Conservation (phyloP, 768 basidiomycete species). For the Mycena vitilis region DNA sequence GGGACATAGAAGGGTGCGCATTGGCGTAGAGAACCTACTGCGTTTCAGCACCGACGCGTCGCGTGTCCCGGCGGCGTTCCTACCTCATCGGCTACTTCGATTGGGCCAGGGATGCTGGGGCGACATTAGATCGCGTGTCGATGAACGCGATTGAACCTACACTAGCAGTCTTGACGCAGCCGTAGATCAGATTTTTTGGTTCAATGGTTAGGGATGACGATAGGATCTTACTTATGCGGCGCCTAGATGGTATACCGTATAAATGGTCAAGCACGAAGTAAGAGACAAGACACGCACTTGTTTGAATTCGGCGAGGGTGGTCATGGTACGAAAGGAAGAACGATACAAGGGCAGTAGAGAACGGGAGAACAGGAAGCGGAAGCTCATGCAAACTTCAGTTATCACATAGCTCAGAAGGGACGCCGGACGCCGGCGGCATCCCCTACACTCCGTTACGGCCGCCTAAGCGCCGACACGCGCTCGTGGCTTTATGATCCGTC, state of each 20-base stretch:
- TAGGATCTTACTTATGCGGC: slow-evolving; percentile 60
- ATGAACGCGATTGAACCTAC: slow-evolving; percentile 47
- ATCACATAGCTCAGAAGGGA: too few relatives aligned
- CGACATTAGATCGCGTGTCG: slow-evolving; percentile 28
- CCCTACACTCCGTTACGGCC: background rate
- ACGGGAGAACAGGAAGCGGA: background rate
- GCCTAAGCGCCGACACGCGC: background rate
- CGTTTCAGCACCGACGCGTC: slow-evolving; percentile 24
- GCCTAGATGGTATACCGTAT: slow-evolving; percentile 49
- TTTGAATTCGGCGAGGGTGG: slow-evolving; percentile 43
- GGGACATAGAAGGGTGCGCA: slow-evolving; percentile 91
- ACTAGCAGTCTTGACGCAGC: slow-evolving; percentile 58
- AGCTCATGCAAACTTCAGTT: too few relatives aligned
- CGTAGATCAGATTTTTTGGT: slow-evolving; percentile 33
- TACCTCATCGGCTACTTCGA: slow-evolving; percentile 67
- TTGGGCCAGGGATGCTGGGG: slow-evolving; percentile 70
- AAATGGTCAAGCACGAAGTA: slow-evolving; percentile 33
- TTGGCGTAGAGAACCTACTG: slow-evolving; percentile 88
- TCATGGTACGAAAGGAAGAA: slow-evolving; percentile 37
- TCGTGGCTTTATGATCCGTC: too few relatives aligned
- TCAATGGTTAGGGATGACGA: background rate
- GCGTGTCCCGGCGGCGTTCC: slow-evolving; percentile 15
- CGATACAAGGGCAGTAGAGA: background rate
- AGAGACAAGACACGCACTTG: slow-evolving; percentile 43
- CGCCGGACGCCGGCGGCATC: background rate